A percentile compares a stretch with the other conserved stretches of the same genome.
Evolutionary conservation across 768 basidiomycete genomes (phyloP).

Genomic region (Tulasnella sp.): DNA sequence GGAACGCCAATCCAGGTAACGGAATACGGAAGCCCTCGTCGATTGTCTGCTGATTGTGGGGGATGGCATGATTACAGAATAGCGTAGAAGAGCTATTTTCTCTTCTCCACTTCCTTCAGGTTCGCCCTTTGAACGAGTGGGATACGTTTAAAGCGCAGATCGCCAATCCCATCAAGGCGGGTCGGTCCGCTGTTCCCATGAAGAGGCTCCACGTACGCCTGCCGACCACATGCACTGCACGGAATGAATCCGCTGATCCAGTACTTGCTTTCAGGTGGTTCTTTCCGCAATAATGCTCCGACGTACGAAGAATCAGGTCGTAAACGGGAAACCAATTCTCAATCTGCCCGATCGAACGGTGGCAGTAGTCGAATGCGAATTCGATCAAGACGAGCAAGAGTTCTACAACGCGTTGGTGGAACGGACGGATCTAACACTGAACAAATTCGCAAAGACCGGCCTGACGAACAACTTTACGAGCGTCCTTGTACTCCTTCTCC

Average conservation of each 20-base stretch:
- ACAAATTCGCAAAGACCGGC: conserved; percentile 52
- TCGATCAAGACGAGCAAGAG: conserved; percentile 62
- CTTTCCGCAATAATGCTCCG: conserved; percentile 84
- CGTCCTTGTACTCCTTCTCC: conserved; percentile 61
- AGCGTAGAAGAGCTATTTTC: conserved; percentile 83
- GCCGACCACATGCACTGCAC: neutral
- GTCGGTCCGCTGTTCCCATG: conserved; percentile 57
- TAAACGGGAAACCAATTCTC: conserved; percentile 77
- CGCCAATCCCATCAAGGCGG: conserved; percentile 67
- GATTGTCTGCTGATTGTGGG: neutral
- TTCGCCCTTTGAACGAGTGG: conserved; percentile 76
- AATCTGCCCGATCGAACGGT: conserved; percentile 70
- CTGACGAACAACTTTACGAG: conserved; percentile 57
- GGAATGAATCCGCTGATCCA: neutral
- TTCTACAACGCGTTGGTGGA: conserved; percentile 72
- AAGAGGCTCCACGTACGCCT: conserved; percentile 65
- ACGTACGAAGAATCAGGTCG: conserved; percentile 60
- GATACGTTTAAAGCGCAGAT: conserved; percentile 71
- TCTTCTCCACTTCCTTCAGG: conserved; percentile 77
- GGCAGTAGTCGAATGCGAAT: conserved; percentile 63
- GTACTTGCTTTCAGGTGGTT: conserved; percentile 47
- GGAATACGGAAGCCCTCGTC: neutral
- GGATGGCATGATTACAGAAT: conserved; percentile 50
- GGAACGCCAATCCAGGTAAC: conserved; percentile 56
- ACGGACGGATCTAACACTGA: conserved; percentile 45